Conservation (phyloP, 2,329 filamentous ascomycete genomes). For the Cladophialophora chaetospira region DNA sequence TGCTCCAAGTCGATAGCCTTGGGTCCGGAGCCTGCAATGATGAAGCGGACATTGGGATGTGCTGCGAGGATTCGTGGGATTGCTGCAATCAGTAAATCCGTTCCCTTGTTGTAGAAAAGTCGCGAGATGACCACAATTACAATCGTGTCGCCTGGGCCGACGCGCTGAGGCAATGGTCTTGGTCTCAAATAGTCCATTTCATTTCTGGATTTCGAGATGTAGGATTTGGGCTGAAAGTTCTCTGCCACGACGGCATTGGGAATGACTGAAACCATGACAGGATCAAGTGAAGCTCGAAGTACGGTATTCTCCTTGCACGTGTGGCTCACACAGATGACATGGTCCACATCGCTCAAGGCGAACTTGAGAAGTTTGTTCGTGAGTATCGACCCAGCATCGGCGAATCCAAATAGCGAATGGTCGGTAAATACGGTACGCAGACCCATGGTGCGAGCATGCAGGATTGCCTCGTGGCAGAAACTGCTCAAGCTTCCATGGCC, state of each 20-base stretch:
- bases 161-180: constrained; percentile 62
- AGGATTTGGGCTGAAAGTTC: constrained; percentile 78
- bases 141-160: constrained; percentile 82
- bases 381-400: constrained; percentile 91
- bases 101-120: constrained; percentile 98
- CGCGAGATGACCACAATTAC: constrained; percentile 97
- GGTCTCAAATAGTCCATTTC: constrained; percentile 36
- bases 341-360: constrained; percentile 91
- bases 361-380: constrained; percentile 98
- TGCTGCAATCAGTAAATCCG: constrained; percentile 91
- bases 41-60: constrained; percentile 91
- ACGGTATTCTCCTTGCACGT: constrained; percentile 99
- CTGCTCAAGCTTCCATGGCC: constrained; percentile 94
- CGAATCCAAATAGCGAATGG: constrained; percentile 95
- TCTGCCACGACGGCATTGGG: constrained; percentile 96
- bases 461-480: constrained; percentile 89
- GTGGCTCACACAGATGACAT: constrained; percentile 97
- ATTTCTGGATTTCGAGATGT: constrained; percentile 46
- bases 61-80: constrained; percentile 88
- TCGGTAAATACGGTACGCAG: constrained; percentile 95
- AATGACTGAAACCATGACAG: constrained; percentile 95
- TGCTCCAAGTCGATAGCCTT: constrained; percentile 98
- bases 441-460: constrained; percentile 96
- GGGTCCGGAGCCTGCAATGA: constrained; percentile 92
- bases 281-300: constrained; percentile 88